Evolutionary conservation across 2,329 filamentous ascomycete species (phyloP).

Genomic region (Botryotinia narcissicola): DNA sequence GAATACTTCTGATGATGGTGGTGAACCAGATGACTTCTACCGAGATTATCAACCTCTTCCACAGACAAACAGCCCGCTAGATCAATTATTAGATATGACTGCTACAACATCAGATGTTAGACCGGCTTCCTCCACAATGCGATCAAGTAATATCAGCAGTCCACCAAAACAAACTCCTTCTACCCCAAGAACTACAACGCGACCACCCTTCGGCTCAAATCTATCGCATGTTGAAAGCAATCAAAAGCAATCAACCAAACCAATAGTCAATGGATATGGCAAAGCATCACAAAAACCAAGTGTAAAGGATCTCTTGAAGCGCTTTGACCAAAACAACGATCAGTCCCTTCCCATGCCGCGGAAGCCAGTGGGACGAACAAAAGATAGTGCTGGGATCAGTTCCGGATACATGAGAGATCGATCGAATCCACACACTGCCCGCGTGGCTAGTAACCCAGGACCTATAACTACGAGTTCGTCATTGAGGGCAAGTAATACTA

Average conservation of each 20-base stretch:
- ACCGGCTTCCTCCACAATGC: conserved; percentile 43
- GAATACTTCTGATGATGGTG: conserved; percentile 26
- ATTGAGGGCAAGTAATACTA: conserved; percentile 26
- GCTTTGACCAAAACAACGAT: conserved; percentile 64
- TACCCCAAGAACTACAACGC: conserved; percentile 42
- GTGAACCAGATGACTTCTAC: conserved; percentile 50
- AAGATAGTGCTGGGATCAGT: conserved; percentile 22
- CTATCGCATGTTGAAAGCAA: conserved; percentile 53
- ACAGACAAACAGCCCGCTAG: conserved; percentile 28
- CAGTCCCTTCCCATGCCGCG: conserved; percentile 41
- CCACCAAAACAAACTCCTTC: conserved; percentile 48
- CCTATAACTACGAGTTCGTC: conserved; percentile 20
- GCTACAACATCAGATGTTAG: conserved; percentile 42
- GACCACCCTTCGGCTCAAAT: conserved; percentile 50
- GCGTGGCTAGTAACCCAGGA: conserved; percentile 29
- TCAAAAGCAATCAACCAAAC: conserved; percentile 29
- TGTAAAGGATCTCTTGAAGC: conserved; percentile 76
- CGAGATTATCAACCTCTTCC: conserved; percentile 44
- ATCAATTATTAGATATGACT: conserved; percentile 32
- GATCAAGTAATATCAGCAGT: conserved; percentile 51
- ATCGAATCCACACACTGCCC: conserved; percentile 32
- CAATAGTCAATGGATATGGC: conserved; percentile 30
- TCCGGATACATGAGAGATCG: conserved; percentile 33
- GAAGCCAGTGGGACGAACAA: conserved; percentile 29
- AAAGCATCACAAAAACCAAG: conserved; percentile 48